Conservation (phyloP, 345 rosid genomes). For the Euclidium syriacum region DNA sequence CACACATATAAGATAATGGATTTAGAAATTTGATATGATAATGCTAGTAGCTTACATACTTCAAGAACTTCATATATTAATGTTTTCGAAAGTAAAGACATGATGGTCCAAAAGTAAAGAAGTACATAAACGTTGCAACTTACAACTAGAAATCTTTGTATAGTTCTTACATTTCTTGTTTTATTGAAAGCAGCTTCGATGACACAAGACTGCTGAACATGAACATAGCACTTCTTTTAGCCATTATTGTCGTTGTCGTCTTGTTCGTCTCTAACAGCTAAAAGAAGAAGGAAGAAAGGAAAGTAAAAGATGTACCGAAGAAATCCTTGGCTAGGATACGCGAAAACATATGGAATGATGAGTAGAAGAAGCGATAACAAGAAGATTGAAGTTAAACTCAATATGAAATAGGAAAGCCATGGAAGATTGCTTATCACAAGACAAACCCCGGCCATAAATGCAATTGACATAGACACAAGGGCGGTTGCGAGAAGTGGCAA, state of each 20-base stretch:
- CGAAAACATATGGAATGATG: neutral
- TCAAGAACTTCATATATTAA: no score
- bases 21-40: no score
- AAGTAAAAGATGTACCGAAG: neutral
- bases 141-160: no score
- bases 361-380: neutral
- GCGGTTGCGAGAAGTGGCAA: neutral
- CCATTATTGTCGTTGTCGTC: neutral
- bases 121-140: no score
- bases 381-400: neutral
- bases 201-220: neutral
- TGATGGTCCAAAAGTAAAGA: no score
- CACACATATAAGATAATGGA: no score
- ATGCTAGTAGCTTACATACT: no score
- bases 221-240: no score
- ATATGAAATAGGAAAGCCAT: neutral
- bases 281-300: neutral
- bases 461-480: neutral
- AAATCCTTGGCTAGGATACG: neutral
- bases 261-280: neutral
- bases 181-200: no score
- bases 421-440: neutral
- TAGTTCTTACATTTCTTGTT: no score
- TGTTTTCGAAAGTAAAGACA: no score
- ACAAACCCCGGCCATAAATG: neutral